phyloP scores from a whole-genome alignment of 345 rosid genomes.

The Conringia planisiliqua region DNA sequence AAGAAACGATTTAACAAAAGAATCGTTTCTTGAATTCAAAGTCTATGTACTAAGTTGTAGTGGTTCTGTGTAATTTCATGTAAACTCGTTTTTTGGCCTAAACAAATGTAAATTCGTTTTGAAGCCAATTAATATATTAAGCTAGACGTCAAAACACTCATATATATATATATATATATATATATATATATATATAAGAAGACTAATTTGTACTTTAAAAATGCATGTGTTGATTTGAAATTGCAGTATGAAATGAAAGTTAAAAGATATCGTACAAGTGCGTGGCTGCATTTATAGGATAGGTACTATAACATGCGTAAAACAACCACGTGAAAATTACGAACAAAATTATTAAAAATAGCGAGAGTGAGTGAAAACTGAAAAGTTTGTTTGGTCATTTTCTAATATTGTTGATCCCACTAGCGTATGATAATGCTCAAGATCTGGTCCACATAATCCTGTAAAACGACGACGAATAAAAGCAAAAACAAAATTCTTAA shows the following conservation, averaged over 20 bases:
- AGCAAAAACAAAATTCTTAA: neutral
- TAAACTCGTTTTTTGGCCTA: too few species aligned
- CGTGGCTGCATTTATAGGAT: neutral
- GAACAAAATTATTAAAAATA: neutral
- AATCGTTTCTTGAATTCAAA: too few species aligned
- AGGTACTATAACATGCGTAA: neutral
- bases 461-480: neutral
- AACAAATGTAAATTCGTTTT: too few species aligned
- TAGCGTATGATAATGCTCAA: constrained; percentile 12
- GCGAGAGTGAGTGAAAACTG: neutral
- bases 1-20: too few species aligned
- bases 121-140: too few species aligned
- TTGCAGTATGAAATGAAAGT: neutral
- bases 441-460: constrained; percentile 18
- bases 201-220: neutral
- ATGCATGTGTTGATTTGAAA: neutral
- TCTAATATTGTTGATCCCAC: constrained; percentile 15
- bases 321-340: constrained; percentile 12
- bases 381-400: neutral
- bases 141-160: too few species aligned
- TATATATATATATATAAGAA: neutral
- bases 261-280: neutral
- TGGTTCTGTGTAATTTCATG: too few species aligned
- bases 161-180: neutral
- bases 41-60: too few species aligned